These are phyloP conservation scores for Lentinula edodes DNA, from an alignment of 768 basidiomycete species.

Conservation along the genomic window DNA sequence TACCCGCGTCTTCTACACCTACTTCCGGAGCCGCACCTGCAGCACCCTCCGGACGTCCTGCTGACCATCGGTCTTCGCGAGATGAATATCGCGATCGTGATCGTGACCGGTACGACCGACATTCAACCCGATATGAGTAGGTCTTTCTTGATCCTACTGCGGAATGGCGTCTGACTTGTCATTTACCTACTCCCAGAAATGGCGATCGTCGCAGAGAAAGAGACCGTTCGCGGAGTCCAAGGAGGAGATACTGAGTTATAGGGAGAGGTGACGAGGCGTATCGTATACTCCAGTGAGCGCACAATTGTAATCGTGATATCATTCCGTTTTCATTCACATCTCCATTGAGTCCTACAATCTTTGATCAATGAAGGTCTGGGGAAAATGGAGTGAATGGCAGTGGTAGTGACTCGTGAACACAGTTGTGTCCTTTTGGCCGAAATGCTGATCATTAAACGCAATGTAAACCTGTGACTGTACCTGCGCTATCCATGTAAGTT, in stretches of 20 bases:
- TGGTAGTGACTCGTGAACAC: not conserved
- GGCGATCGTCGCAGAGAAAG: conserved; percentile 69
- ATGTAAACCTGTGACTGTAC: not conserved
- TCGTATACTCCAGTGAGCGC: conserved; percentile 22
- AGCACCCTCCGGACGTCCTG: conserved; percentile 36
- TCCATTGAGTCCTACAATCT: not conserved
- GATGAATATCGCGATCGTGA: conserved; percentile 62
- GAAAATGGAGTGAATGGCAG: not conserved
- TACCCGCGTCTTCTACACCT: conserved; percentile 36
- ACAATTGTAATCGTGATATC: not conserved
- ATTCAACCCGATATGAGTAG: conserved; percentile 69
- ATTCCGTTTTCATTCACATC: conserved; percentile 1
- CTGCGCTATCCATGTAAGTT: not conserved
- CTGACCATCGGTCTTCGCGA: conserved; percentile 55
- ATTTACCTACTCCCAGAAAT: conserved; percentile 10
- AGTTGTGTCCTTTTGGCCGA: not conserved
- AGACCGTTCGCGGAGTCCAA: conserved; percentile 70
- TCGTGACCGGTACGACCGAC: conserved; percentile 65
- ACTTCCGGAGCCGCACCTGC: conserved; percentile 24
- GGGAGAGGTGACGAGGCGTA: conserved; percentile 23
- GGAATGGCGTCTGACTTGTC: conserved; percentile 20
- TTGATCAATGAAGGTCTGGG: not conserved
- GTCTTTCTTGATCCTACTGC: conserved; percentile 24
- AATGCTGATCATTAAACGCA: not conserved
- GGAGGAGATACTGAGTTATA: conserved; percentile 38